phyloP scores from a whole-genome alignment of 2,329 filamentous ascomycete species.

The Arthrobotrys entomopaga region DNA sequence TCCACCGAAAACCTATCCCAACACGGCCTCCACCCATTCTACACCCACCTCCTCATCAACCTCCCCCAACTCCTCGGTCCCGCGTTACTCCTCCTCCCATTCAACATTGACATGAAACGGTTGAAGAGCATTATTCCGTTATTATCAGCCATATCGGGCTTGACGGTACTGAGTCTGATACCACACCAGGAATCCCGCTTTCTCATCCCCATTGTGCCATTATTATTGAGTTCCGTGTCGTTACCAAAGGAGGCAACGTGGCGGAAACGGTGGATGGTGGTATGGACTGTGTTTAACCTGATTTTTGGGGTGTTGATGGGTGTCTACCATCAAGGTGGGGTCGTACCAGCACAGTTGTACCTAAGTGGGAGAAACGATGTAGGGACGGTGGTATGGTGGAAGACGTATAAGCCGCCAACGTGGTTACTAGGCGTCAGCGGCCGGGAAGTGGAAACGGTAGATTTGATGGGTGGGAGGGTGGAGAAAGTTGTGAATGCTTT shows the following conservation, averaged over 20 bases:
- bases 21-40: slow-evolving; percentile 68
- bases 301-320: slow-evolving; percentile 66
- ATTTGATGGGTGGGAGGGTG: slow-evolving; percentile 66
- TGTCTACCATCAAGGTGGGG: slow-evolving; percentile 68
- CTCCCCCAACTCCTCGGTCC: slow-evolving; percentile 68
- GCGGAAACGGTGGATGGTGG: slow-evolving; percentile 62
- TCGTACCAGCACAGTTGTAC: slow-evolving; percentile 66
- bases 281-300: slow-evolving; percentile 66
- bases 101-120: slow-evolving; percentile 56
- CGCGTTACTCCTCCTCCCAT: slow-evolving; percentile 64
- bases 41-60: slow-evolving; percentile 67
- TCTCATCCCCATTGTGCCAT: slow-evolving; percentile 66
- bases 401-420: slow-evolving; percentile 67
- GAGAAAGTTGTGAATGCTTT: slow-evolving; percentile 63
- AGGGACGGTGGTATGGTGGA: slow-evolving; percentile 67
- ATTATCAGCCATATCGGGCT: slow-evolving; percentile 58
- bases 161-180: slow-evolving; percentile 57
- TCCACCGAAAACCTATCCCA: slow-evolving; percentile 65
- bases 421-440: slow-evolving; percentile 65
- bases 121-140: slow-evolving; percentile 40
- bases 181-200: slow-evolving; percentile 68
- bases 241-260: slow-evolving; percentile 61
- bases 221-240: slow-evolving; percentile 66
- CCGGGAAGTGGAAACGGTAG: slow-evolving; percentile 60
- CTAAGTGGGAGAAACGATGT: slow-evolving; percentile 61